phyloP scores from a whole-genome alignment of 2,329 filamentous ascomycete species.

The Chaetomium globosum region DNA sequence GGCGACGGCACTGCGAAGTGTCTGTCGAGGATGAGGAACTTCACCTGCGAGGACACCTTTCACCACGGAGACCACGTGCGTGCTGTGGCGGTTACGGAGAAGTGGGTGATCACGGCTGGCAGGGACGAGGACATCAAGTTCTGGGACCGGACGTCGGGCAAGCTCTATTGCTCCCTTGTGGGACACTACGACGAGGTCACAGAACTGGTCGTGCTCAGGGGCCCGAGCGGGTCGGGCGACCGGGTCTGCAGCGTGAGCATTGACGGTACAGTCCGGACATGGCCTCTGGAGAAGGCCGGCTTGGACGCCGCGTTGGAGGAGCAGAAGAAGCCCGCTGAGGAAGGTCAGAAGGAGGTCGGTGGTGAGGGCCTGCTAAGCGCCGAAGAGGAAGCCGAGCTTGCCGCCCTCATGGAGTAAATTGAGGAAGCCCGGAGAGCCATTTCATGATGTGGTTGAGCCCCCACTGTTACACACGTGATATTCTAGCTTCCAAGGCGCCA shows the following conservation, averaged over 20 bases:
- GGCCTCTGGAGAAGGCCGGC: conserved; percentile 69
- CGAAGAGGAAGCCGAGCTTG: conserved; percentile 89
- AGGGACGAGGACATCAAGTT: conserved; percentile 89
- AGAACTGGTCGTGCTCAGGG: conserved; percentile 66
- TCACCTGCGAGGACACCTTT: conserved; percentile 71
- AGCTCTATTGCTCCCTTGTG: conserved; percentile 70
- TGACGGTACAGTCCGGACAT: conserved; percentile 83
- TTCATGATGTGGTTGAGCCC: neutral
- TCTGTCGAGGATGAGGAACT: conserved; percentile 68
- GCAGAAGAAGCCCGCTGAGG: conserved; percentile 53
- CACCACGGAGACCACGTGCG: conserved; percentile 88
- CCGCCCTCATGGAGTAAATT: conserved; percentile 72
- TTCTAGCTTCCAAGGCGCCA: conserved; percentile 16
- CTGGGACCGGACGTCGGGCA: conserved; percentile 76
- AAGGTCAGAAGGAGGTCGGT: conserved; percentile 54
- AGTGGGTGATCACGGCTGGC: conserved; percentile 84
- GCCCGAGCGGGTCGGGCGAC: conserved; percentile 45
- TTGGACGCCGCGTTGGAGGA: conserved; percentile 55
- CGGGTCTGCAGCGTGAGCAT: conserved; percentile 80
- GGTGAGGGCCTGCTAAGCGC: conserved; percentile 65
- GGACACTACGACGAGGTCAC: conserved; percentile 96
- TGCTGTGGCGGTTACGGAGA: conserved; percentile 72
- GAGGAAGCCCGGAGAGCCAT: neutral
- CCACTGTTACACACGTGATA: conserved; percentile 26
- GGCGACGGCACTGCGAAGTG: conserved; percentile 88